Base-by-base conservation (phyloP, 805 yeast genomes). In the Teunomyces atbi region DNA sequence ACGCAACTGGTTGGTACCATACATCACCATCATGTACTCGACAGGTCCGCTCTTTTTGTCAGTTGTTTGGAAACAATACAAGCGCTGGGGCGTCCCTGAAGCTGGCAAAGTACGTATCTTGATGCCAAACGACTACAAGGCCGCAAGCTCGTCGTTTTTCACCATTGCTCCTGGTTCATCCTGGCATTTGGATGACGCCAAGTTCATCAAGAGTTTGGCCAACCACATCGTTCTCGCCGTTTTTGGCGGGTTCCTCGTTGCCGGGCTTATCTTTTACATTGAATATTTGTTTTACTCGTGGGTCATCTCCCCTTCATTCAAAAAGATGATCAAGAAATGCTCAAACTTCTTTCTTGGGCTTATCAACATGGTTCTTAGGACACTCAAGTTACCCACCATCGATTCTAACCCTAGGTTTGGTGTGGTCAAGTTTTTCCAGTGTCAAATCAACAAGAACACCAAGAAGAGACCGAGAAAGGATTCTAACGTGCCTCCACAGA, bases 171-270 rank as follows among this genome's bases (percentile, higher is more conserved):
- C 80, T 45, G 97, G 97, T 39, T 87, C 96, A 0, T 86, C 96
- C 20, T 91, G 97, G 97, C 97, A 91, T 66, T 68, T 81, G 58
- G 89, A 83, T 53, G 97, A 91, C 64, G 96, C 97, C 8, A 76
- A 81, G 45, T 79, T 88, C 60, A 81, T 90, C 65, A 82, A 86
- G 59, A 69, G 79, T 6, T 68, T 90, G 66, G 89, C 88, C 13
- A 76, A 79, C 52, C 96, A 91, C 64, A 80, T 91, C 53, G 74
- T 81, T 12, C 66, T 84, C 33, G 84, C 90, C 21, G 87, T 89
- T 2, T 59, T 86, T 35, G 79, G 78, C 11, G 96, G 96, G 1
- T 82, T 86, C 53, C 49, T 78, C 13, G 58, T 84, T 41, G 90
- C 83, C 2, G 65, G 64, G 7, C 43, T 59, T 2, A 48, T 73